A percentile compares a stretch with the other conserved stretches of the same genome.
These are phyloP conservation scores for Fusarium palustre DNA, from an alignment of 2,329 filamentous ascomycete genomes.

Conservation along the genomic window DNA sequence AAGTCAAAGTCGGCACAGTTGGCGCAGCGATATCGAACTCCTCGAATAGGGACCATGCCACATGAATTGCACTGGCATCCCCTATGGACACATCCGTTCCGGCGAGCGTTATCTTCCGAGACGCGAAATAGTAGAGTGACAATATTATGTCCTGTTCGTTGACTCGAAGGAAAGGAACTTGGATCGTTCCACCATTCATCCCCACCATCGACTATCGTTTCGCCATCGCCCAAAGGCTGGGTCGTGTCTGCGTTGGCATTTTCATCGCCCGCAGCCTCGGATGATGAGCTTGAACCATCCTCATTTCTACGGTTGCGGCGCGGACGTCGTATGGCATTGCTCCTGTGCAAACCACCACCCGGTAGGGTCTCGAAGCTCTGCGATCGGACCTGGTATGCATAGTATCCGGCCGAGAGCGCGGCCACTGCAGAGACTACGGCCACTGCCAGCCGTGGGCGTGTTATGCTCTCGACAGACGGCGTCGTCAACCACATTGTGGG, in stretches of 20 bases:
- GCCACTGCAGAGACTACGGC: conserved; percentile 67
- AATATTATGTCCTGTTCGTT: conserved; percentile 78
- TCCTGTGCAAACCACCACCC: conserved; percentile 66
- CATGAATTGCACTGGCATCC: conserved; percentile 94
- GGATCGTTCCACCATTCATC: conserved; percentile 67
- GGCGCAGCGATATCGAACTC: conserved; percentile 91
- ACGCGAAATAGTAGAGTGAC: conserved; percentile 90
- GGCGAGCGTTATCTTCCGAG: conserved; percentile 89
- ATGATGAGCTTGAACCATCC: conserved; percentile 57
- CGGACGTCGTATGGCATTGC: conserved; percentile 73
- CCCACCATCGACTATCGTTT: conserved; percentile 56
- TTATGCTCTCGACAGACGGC: conserved; percentile 65
- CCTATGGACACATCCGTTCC: conserved; percentile 90
- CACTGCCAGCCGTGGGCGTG: conserved; percentile 66
- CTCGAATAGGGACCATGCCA: conserved; percentile 87
- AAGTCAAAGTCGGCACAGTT: conserved; percentile 97
- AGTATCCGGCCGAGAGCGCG: conserved; percentile 68
- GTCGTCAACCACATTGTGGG: conserved; percentile 61
- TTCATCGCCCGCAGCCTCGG: conserved; percentile 59
- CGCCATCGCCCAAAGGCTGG: conserved; percentile 52
- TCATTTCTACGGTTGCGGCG: conserved; percentile 54
- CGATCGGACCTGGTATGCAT: conserved; percentile 61
- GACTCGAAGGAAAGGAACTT: conserved; percentile 54
- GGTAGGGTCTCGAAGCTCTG: conserved; percentile 40
- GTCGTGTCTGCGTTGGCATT: conserved; percentile 53